Percentiles rank a stretch among this genome's conserved stretches.
These are phyloP conservation scores for Carallia pectinifolia DNA, from an alignment of 345 rosid species.

Conservation along the genomic window DNA sequence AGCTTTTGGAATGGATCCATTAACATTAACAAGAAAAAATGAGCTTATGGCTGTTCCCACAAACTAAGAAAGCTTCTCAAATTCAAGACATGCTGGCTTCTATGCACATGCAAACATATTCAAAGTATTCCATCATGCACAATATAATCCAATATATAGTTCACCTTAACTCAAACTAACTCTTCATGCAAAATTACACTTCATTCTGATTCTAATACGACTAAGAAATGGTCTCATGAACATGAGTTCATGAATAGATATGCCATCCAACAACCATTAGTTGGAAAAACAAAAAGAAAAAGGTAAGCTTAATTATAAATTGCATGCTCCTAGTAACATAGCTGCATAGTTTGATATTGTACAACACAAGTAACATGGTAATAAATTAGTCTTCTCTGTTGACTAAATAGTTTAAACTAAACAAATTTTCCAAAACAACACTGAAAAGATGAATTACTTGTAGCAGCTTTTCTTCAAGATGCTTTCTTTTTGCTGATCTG, in stretches of 20 bases:
- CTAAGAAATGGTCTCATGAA: background rate
- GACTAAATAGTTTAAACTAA: background rate
- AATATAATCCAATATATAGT: background rate
- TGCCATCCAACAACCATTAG: background rate
- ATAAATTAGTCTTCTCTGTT: background rate
- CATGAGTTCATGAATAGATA: background rate
- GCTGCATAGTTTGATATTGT: background rate
- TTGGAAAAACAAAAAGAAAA: background rate
- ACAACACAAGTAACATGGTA: background rate
- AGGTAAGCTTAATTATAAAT: background rate
- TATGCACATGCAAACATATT: background rate
- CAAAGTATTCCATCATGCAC: background rate
- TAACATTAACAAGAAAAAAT: background rate
- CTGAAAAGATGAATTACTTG: conserved; percentile 52
- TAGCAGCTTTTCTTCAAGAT: conserved; percentile 87
- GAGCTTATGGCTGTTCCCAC: background rate
- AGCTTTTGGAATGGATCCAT: background rate
- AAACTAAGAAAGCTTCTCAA: background rate
- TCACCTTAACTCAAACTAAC: background rate
- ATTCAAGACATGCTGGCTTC: background rate
- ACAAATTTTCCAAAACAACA: background rate
- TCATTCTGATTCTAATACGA: background rate
- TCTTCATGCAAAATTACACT: background rate
- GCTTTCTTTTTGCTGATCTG: conserved; percentile 73
- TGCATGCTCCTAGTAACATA: background rate